These are phyloP conservation scores for Rhizophora apiculata DNA, from an alignment of 345 rosid genomes.

Conservation along the genomic window DNA sequence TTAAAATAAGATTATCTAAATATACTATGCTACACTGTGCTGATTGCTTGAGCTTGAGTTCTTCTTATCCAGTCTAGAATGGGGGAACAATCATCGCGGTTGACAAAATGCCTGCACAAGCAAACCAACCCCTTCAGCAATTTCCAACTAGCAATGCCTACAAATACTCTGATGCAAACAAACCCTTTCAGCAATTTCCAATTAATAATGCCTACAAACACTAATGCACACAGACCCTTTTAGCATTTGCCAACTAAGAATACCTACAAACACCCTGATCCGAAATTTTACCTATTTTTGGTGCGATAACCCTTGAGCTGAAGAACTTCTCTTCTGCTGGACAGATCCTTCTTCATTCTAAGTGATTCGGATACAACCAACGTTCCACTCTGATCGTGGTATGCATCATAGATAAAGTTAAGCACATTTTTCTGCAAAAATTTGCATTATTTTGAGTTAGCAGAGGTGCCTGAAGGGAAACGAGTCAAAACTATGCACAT, in stretches of 20 bases:
- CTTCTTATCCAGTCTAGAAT: constrained; percentile 45
- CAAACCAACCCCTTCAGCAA: constrained; percentile 10
- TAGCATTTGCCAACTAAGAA: too few species aligned
- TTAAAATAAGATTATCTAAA: too few species aligned
- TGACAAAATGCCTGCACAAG: constrained; percentile 57
- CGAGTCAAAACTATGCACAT: background rate
- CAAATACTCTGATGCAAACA: background rate
- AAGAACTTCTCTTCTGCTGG: constrained; percentile 44
- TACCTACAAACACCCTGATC: background rate
- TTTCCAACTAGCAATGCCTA: background rate
- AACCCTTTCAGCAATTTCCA: constrained; percentile 4
- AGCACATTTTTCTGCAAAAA: constrained; percentile 62
- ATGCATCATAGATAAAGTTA: constrained; percentile 55
- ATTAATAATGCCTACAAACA: background rate
- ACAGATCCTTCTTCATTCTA: constrained; percentile 50
- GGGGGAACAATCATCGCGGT: constrained; percentile 59
- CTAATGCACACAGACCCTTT: too few species aligned
- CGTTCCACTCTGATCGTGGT: constrained; percentile 43
- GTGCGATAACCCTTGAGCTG: constrained; percentile 66
- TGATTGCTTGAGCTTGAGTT: constrained; percentile 15
- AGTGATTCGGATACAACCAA: constrained; percentile 55
- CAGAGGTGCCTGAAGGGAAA: constrained; percentile 3
- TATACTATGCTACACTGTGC: background rate
- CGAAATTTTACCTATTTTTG: constrained; percentile 51
- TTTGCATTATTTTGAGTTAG: background rate